Base-by-base conservation (phyloP, 2,329 filamentous ascomycete genomes). In the Emericellopsis cladophorae region DNA sequence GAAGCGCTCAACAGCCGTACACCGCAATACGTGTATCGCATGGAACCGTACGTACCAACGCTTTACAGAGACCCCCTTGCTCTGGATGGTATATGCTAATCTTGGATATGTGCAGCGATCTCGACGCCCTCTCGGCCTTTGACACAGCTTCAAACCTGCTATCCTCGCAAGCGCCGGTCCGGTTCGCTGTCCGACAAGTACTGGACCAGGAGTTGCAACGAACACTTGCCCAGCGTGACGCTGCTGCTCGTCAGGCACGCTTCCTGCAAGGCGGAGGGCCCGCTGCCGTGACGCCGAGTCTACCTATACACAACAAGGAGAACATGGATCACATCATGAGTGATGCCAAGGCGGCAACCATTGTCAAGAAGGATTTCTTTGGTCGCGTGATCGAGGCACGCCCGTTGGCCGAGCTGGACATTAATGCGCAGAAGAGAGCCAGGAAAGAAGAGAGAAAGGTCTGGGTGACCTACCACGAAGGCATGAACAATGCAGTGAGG, bases 161-260 rank as follows among this genome's bases (percentile, higher is more conserved):
- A 14, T 65, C 70, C 31, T 73, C 75, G 2, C 74, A 76, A 9
- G 79, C 77, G 1, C 87, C 85, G 0, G 86, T 86, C 0, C 77
- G 92, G n/a, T 98, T 87, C 54, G 90, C 90, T 2, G 82, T 98
- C 6, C 80, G 92, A 18, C 90, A 95, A 58, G 89, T 95, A 8
- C 72, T 98, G 1, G 88, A 95, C 53, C 86, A 92, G 56, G 90
- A 96, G 58, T 84, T 90, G 51, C 77, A 76, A 45, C 86, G 83
- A 53, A 81, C 86, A 37, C 73, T 81, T 11, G 65, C 74, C 24
- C 66, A 78, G 29, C 79, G 81, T 12, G 81, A 84, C 39, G 76
- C 76, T 45, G 71, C 76, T 4, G 72, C 78, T 1, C 68, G 84
- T 2, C 76, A 84, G 51, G 76, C 79, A 8, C 71, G 81, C 4